phyloP scores from a whole-genome alignment of 2,329 filamentous ascomycete genomes.

The Didymella glomerata region DNA sequence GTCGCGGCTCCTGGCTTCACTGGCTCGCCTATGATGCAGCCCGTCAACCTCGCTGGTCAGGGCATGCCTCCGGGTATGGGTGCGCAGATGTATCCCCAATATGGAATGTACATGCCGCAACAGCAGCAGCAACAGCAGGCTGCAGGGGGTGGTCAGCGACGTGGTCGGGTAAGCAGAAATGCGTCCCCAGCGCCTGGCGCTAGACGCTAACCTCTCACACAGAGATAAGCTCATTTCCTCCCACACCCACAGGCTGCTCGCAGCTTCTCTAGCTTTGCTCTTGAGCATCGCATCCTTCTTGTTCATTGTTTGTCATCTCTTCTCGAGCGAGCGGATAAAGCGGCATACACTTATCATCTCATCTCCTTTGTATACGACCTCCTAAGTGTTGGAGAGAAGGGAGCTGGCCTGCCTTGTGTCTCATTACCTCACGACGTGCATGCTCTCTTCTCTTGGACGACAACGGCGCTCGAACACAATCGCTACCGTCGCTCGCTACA shows the following conservation, averaged over 20 bases:
- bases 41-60: constrained; percentile 55
- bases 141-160: constrained; percentile 60
- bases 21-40: constrained; percentile 59
- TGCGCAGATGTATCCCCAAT: constrained; percentile 56
- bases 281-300: constrained; percentile 27
- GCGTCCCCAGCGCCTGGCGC: constrained; percentile 30
- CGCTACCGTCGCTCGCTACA: constrained; percentile 19
- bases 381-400: constrained; percentile 41
- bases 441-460: constrained; percentile 28
- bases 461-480: constrained; percentile 15
- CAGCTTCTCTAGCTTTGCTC: constrained; percentile 8
- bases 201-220: constrained; percentile 34
- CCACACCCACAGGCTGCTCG: constrained; percentile 3
- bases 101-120: constrained; percentile 61
- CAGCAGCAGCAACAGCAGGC: constrained; percentile 48
- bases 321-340: constrained; percentile 29
- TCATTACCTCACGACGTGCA: constrained; percentile 42
- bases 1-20: constrained; percentile 52
- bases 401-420: constrained; percentile 44
- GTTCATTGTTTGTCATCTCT: constrained; percentile 28
- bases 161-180: constrained; percentile 60
- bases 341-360: constrained; percentile 29
- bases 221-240: constrained; percentile 37
- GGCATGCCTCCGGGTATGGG: constrained; percentile 46
- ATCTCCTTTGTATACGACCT: constrained; percentile 33